Percentiles rank a stretch among this genome's conserved stretches.
Conservation (phyloP, 768 basidiomycete species). For the Neoboletus brunneissimus region DNA sequence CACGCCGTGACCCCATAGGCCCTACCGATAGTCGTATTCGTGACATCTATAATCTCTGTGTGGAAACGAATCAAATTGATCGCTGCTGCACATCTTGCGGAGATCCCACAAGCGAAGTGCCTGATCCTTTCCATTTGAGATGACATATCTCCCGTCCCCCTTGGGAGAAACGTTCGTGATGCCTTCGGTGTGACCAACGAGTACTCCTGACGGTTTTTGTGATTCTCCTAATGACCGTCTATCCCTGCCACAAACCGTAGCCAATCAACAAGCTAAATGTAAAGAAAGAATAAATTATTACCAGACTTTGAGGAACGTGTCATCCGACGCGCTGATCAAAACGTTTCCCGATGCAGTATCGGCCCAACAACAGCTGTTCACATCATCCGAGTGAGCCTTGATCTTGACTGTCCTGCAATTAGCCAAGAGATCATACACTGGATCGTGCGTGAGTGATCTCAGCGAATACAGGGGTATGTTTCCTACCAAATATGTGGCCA, state of each 20-base stretch:
- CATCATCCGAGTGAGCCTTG: conserved; percentile 82
- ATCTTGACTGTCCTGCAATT: conserved; percentile 81
- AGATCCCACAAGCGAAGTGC: conserved; percentile 90
- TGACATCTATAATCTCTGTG: conserved; percentile 51
- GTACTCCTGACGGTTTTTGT: conserved; percentile 82
- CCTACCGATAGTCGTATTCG: conserved; percentile 82
- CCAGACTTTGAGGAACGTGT: conserved; percentile 95
- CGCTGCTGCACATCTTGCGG: conserved; percentile 81
- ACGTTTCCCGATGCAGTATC: conserved; percentile 91
- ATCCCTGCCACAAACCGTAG: conserved; percentile 38
- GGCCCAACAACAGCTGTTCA: conserved; percentile 96
- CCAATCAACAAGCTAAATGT: background rate
- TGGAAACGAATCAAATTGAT: conserved; percentile 59
- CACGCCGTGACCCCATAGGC: background rate
- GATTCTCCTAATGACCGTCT: conserved; percentile 46
- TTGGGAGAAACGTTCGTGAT: conserved; percentile 94
- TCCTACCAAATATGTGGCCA: conserved; percentile 70
- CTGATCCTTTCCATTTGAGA: conserved; percentile 97
- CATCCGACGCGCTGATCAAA: conserved; percentile 93
- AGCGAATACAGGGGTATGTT: background rate
- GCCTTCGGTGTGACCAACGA: conserved; percentile 95
- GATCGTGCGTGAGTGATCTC: conserved; percentile 1
- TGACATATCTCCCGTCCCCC: conserved; percentile 92
- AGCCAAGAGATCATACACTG: conserved; percentile 89
- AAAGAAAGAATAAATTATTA: conserved; percentile 32